A percentile compares a stretch with the other conserved stretches of the same genome.
Conservation (phyloP, 2,329 filamentous ascomycete genomes). For the Leptographium flavum region DNA sequence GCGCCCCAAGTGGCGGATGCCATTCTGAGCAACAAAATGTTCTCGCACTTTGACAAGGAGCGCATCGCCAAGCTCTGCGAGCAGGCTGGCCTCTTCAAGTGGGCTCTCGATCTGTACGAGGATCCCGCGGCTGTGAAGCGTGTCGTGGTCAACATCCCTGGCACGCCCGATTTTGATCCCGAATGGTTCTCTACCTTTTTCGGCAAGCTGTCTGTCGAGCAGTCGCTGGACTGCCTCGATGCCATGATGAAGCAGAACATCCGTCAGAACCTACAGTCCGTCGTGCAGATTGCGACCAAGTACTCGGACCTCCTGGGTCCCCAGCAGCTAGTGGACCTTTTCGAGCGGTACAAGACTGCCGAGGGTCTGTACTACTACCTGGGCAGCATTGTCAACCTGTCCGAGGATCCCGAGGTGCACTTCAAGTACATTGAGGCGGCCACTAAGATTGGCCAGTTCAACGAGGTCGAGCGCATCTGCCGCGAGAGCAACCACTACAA, state of each 20-base stretch:
- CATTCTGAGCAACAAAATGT: conserved; percentile 96
- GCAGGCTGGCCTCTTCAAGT: conserved; percentile 73
- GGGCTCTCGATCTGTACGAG: conserved; percentile 88
- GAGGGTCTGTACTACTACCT: conserved; percentile 98
- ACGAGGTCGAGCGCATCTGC: conserved; percentile 94
- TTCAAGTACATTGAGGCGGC: conserved; percentile 99
- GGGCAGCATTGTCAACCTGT: conserved; percentile 93
- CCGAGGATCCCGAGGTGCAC: conserved; percentile 86
- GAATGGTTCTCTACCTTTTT: conserved; percentile 93
- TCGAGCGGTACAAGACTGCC: conserved; percentile 94
- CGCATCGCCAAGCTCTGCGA: conserved; percentile 86
- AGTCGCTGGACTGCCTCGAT: conserved; percentile 84
- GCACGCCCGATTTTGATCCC: conserved; percentile 69
- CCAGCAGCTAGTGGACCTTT: conserved; percentile 76
- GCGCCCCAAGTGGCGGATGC: conserved; percentile 96
- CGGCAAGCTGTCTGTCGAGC: conserved; percentile 85
- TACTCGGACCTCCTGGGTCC: conserved; percentile 90
- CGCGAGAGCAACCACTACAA: conserved; percentile 85
- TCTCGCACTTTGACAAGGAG: conserved; percentile 87
- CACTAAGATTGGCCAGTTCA: conserved; percentile 82
- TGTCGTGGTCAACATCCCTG: conserved; percentile 68
- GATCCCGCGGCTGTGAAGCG: conserved; percentile 84
- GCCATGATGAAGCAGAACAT: conserved; percentile 96
- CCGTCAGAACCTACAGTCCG: conserved; percentile 86
- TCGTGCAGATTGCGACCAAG: conserved; percentile 92